Evolutionary conservation across 83 land plant species (phyloP).

Genomic region (Thuja plicata): DNA sequence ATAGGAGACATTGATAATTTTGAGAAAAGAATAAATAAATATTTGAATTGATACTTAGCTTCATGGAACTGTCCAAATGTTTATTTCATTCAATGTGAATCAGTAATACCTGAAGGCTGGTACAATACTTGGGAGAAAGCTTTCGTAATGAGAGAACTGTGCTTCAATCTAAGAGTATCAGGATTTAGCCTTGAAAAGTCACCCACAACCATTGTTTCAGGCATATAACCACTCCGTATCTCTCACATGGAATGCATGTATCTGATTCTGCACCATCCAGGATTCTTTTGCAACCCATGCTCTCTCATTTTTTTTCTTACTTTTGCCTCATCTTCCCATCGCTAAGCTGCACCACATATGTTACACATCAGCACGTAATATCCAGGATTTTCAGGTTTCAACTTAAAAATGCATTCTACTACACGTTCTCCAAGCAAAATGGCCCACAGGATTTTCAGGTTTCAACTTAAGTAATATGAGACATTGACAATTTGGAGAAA

Average conservation of each 20-base stretch:
- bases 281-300: constrained; percentile 26
- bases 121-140: neutral
- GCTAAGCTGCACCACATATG: constrained; percentile 28
- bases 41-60: neutral
- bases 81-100: neutral
- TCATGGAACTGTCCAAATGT: neutral
- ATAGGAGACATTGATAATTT: neutral
- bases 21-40: neutral
- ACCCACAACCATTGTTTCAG: neutral
- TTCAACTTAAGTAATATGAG: too few relatives aligned
- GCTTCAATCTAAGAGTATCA: neutral
- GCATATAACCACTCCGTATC: constrained; percentile 23
- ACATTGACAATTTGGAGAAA: too few relatives aligned
- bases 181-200: neutral
- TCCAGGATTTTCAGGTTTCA: constrained; percentile 47
- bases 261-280: constrained; percentile 34
- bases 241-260: constrained; percentile 42
- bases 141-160: neutral
- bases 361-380: constrained; percentile 39
- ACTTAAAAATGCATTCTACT: too few relatives aligned
- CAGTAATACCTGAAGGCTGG: neutral
- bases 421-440: too few relatives aligned
- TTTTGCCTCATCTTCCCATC: constrained; percentile 33
- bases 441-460: too few relatives aligned
- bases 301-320: constrained; percentile 42